Percentiles rank a stretch among this genome's conserved stretches.
These are phyloP conservation scores for Lathyrus oleraceus DNA, from an alignment of 306 rosid genomes.

Conservation along the genomic window DNA sequence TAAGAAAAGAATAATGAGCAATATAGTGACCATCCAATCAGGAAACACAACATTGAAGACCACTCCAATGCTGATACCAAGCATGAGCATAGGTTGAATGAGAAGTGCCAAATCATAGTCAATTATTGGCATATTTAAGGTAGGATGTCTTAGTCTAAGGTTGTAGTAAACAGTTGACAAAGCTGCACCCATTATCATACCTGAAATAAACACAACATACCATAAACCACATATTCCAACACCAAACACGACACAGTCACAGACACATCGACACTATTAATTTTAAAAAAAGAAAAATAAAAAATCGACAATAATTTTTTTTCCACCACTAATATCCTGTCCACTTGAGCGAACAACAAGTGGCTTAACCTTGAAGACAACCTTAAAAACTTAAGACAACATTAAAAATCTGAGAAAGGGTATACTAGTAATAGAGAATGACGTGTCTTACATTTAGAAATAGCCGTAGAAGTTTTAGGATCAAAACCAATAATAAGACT, in stretches of 20 bases:
- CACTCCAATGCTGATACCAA: conserved; percentile 94
- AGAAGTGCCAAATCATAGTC: conserved; percentile 91
- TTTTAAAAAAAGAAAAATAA: too few relatives aligned
- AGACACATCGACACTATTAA: too few relatives aligned
- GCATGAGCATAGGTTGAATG: conserved; percentile 94
- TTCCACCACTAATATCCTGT: too few relatives aligned
- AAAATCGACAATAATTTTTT: too few relatives aligned
- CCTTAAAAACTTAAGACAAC: too few relatives aligned
- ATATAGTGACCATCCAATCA: conserved; percentile 91
- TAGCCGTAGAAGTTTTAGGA: conserved; percentile 90
- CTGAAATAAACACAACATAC: conserved; percentile 39
- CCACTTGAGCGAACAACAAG: too few relatives aligned
- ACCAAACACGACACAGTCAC: too few relatives aligned
- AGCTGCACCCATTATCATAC: conserved; percentile 96
- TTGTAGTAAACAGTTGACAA: conserved; percentile 79
- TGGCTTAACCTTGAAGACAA: too few relatives aligned
- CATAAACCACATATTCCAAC: neutral
- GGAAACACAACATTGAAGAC: conserved; percentile 80
- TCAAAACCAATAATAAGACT: conserved; percentile 84
- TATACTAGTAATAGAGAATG: neutral
- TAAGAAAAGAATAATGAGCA: conserved; percentile 76
- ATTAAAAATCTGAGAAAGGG: too few relatives aligned
- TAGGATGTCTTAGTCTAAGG: conserved; percentile 81
- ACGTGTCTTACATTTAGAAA: conserved; percentile 75
- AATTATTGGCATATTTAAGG: conserved; percentile 66